Conservation (phyloP, 768 basidiomycete genomes). For the Mycena leptocephala region DNA sequence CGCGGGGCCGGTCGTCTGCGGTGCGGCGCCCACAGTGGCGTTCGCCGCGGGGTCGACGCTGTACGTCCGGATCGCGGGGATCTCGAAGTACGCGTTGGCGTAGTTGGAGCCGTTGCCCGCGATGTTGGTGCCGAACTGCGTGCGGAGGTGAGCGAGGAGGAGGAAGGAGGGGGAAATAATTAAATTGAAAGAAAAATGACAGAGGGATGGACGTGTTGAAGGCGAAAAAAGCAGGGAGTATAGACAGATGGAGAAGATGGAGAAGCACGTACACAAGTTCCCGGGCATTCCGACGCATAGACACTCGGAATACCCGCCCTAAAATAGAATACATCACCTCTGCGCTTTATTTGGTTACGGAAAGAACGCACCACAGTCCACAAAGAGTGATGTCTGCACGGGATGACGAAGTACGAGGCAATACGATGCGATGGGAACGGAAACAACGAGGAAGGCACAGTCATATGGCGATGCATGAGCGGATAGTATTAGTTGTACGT, state of each 20-base stretch:
- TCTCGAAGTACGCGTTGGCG: constrained; percentile 75
- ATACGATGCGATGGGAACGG: too few species aligned
- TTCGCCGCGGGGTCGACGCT: constrained; percentile 33
- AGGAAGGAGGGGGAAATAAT: not conserved
- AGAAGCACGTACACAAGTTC: constrained; percentile 56
- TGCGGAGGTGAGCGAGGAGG: not conserved
- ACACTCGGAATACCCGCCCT: constrained; percentile 68
- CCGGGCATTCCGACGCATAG: constrained; percentile 63
- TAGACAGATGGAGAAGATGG: not conserved
- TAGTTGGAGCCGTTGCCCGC: constrained; percentile 69
- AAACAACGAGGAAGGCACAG: too few species aligned
- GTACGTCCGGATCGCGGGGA: constrained; percentile 72
- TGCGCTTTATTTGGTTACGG: too few species aligned
- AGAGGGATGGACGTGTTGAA: too few species aligned
- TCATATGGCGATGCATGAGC: too few species aligned
- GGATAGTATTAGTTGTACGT: too few species aligned
- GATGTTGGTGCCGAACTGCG: constrained; percentile 69
- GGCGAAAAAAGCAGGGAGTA: too few species aligned
- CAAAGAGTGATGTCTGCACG: constrained; percentile 68
- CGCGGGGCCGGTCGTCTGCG: constrained; percentile 7
- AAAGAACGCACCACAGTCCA: constrained; percentile 61
- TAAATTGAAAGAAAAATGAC: too few species aligned
- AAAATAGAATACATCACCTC: not conserved
- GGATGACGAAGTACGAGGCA: too few species aligned
- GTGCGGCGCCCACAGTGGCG: not conserved